A percentile compares a stretch with the other conserved stretches of the same genome.
phyloP scores from a whole-genome alignment of 768 basidiomycete genomes.

The Tulasnella calospora region DNA sequence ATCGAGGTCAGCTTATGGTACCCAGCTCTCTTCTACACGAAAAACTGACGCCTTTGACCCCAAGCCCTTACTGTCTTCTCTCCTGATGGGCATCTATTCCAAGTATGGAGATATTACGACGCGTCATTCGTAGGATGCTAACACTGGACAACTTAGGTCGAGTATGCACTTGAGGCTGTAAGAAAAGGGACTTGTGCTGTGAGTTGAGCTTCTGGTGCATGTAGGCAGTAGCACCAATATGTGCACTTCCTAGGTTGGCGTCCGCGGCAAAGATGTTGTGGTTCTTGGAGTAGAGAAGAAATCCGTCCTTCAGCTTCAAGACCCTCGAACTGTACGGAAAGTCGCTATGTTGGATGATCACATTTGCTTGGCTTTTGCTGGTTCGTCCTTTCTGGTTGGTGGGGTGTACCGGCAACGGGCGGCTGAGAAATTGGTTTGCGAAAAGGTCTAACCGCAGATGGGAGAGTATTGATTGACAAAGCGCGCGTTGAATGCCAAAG shows the following conservation, averaged over 20 bases:
- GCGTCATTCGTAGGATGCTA: conserved; percentile 26
- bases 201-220: conserved; percentile 33
- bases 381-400: conserved; percentile 40
- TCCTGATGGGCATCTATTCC: conserved; percentile 97
- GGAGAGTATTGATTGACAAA: conserved; percentile 95
- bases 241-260: conserved; percentile 67
- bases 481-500: conserved; percentile 97
- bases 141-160: conserved; percentile 59
- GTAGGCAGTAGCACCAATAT: conserved; percentile 20
- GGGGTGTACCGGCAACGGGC: neutral
- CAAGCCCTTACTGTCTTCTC: conserved; percentile 95
- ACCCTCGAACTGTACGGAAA: conserved; percentile 94
- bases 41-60: conserved; percentile 24
- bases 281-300: conserved; percentile 99
- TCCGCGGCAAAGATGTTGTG: conserved; percentile 89
- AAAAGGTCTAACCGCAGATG: conserved; percentile 92
- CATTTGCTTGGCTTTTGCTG: conserved; percentile 93
- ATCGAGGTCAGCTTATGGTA: conserved; percentile 65
- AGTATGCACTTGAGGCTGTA: conserved; percentile 98
- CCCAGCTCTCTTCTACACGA: neutral
- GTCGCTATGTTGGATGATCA: conserved; percentile 99
- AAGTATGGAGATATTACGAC: conserved; percentile 48
- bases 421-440: neutral
- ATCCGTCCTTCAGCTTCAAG: conserved; percentile 92
- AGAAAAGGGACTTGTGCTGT: conserved; percentile 96